Evolutionary conservation across 768 basidiomycete genomes (phyloP), one percentile per base, ranked within the genome.

Genomic region (Boletus reticulatus): DNA sequence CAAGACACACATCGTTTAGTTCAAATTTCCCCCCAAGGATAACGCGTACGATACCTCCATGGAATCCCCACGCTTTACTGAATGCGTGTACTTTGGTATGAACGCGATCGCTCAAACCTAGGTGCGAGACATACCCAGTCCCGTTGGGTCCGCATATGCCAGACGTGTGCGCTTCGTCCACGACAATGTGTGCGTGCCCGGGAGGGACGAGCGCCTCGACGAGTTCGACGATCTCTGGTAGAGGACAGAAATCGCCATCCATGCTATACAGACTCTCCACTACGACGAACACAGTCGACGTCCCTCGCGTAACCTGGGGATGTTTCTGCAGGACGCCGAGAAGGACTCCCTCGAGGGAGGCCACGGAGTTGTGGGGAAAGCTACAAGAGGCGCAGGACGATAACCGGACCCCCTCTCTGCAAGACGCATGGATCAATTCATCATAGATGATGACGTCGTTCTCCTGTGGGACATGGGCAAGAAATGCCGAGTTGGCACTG

Each of bases 151-250:
- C 84, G 57, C 76, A 80, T 19, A 83, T 61, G 0, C 81, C 83
- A 0, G 80, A 81, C 4, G 83, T 76, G 56, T 85, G 84, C 0
- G 82, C 83, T 63, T 83, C 84, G 57, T 84, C 84, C 8, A 84
- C 72, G 7, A 84, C 63, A 34, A 85, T 69, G 67, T 77, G 76
- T 32, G 67, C 73, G 45, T 68, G 72, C 4, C 69, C 72, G 11
- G 54, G 44, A 6, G 77, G 79, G 6, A 81, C 64, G 0, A 69
- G 58, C 3, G 62, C 49, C 20, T 81, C 71, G 32, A 80, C 56
- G 2, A 75, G 39, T 10, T 69, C 65, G 24, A 80, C 71, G 12
- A 84, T 74, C 37, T 73, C 72, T 4, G 48, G 51, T 12, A 85
- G 63, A 3, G 81, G 82, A 4, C 75, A 72, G 27, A 83, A 72